Conservation (phyloP, 345 rosid genomes). For the Cardamine chenopodiifolia region DNA sequence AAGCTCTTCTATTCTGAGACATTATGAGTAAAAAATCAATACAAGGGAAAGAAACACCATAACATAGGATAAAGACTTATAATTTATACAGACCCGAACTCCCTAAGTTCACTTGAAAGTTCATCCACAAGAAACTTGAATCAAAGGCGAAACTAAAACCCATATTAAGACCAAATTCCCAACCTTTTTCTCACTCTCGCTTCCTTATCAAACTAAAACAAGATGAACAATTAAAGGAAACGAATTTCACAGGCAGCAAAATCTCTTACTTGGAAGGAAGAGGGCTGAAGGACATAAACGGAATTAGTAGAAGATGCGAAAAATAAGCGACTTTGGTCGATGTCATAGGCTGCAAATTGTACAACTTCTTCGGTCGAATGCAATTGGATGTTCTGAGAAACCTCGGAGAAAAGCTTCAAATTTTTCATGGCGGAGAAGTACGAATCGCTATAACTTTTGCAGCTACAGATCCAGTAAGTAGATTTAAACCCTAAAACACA, state of each 20-base stretch:
- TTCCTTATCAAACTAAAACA: neutral
- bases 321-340: slow-evolving; percentile 80
- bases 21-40: slow-evolving; percentile 11
- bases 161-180: neutral
- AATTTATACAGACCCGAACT: neutral
- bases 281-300: slow-evolving; percentile 62
- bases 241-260: neutral
- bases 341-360: slow-evolving; percentile 68
- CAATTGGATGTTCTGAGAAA: slow-evolving; percentile 57
- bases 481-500: slow-evolving; percentile 16
- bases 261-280: slow-evolving; percentile 61
- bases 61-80: slow-evolving; percentile 1
- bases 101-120: slow-evolving; percentile 16
- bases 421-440: slow-evolving; percentile 60
- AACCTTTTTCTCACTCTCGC: slow-evolving; percentile 9
- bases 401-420: slow-evolving; percentile 67
- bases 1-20: slow-evolving; percentile 56
- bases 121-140: slow-evolving; percentile 1
- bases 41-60: neutral
- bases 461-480: slow-evolving; percentile 20
- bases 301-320: slow-evolving; percentile 70
- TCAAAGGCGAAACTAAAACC: neutral
- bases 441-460: slow-evolving; percentile 2
- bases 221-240: neutral
- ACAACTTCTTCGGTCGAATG: slow-evolving; percentile 59